phyloP scores from a whole-genome alignment of 192 early-diverging fungal species.

The Gonapodya sp. region DNA sequence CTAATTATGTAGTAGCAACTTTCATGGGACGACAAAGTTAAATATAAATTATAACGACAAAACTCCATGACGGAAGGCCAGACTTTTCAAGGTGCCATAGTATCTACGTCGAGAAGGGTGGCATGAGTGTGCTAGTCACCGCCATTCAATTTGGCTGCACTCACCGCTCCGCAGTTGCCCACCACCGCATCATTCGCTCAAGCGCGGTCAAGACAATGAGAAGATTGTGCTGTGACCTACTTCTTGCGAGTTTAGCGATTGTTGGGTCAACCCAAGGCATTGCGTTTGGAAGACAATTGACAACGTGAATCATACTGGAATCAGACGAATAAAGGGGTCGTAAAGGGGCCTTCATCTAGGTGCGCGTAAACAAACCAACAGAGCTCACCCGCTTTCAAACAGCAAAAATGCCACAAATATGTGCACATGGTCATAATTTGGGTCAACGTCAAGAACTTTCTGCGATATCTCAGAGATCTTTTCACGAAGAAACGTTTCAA shows the following conservation, averaged over 20 bases:
- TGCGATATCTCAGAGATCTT: background rate
- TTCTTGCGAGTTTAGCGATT: background rate
- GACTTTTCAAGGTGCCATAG: background rate
- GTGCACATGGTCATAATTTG: background rate
- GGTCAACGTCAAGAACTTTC: background rate
- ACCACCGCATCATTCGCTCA: background rate
- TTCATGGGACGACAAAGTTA: too few relatives aligned
- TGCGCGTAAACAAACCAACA: background rate
- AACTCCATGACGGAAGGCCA: background rate
- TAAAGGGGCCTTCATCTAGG: background rate
- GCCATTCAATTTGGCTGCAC: background rate
- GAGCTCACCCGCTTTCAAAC: background rate
- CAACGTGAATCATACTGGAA: background rate
- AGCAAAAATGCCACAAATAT: background rate
- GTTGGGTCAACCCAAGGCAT: background rate
- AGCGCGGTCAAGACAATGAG: background rate
- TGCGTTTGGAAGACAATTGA: background rate
- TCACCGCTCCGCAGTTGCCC: background rate
- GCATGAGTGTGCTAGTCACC: background rate
- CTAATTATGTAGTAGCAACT: too few relatives aligned
- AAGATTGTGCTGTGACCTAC: background rate
- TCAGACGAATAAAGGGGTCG: background rate
- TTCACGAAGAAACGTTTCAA: background rate
- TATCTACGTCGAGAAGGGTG: background rate
- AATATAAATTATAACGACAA: too few relatives aligned